These are phyloP conservation scores for Fusarium haematococcum DNA, from an alignment of 2,329 filamentous ascomycete species.

Conservation along the genomic window DNA sequence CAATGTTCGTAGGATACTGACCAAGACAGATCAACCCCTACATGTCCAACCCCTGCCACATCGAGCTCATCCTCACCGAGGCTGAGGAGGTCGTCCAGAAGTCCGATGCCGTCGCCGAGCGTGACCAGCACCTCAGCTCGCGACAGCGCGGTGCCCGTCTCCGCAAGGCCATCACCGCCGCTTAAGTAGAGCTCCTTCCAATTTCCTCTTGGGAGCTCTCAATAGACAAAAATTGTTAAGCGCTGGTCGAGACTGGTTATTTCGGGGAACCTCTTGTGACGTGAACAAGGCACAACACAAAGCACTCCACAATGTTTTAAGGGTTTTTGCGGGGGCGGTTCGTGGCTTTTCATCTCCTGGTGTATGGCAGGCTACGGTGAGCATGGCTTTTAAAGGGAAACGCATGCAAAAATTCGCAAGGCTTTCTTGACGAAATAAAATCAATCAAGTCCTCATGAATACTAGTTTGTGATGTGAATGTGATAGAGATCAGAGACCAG, in stretches of 20 bases:
- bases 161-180: constrained; percentile 73
- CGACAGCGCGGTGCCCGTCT: constrained; percentile 87
- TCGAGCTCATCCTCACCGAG: constrained; percentile 99
- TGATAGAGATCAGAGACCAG: not conserved
- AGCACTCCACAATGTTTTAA: constrained; percentile 43
- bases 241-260: constrained; percentile 41
- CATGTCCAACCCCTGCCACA: constrained; percentile 99
- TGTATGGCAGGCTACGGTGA: constrained; percentile 54
- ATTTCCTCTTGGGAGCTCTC: constrained; percentile 13
- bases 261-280: constrained; percentile 38
- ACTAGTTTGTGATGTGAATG: not conserved
- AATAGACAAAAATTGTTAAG: constrained; percentile 39
- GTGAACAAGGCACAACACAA: constrained; percentile 37
- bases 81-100: constrained; percentile 96
- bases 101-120: constrained; percentile 82
- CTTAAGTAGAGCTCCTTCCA: constrained; percentile 57
- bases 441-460: constrained; percentile 48
- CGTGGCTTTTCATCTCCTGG: constrained; percentile 56
- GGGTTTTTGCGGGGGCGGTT: constrained; percentile 48
- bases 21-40: constrained; percentile 93
- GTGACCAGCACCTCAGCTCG: constrained; percentile 79
- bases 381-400: constrained; percentile 55
- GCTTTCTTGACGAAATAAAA: constrained; percentile 54
- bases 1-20: constrained; percentile 12
- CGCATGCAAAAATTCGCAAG: constrained; percentile 53